Evolutionary conservation across 1,284 basidiomycete genomes (phyloP), one percentile per base, ranked within the genome.

Genomic region (Phenoliferia sp.): DNA sequence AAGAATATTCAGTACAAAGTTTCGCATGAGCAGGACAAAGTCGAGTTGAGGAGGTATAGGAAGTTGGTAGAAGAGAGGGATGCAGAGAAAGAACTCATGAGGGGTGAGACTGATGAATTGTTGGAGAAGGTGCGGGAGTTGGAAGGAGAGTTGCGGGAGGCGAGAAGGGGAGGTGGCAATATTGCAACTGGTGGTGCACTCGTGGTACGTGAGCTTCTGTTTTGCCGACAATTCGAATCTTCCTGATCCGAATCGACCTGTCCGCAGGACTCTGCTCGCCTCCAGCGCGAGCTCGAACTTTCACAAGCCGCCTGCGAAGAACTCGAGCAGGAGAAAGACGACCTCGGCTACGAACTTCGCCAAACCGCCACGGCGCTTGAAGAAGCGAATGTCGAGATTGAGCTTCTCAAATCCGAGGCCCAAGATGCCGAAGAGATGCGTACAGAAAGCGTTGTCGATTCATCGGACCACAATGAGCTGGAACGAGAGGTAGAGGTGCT

Each of bases 1-100:
- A 92, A 95, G 79, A 96, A 96, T 76, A 92, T 94, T 75, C 89
- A 89, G 73, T 87, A 96, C 78, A 95, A 95, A 70, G 89, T 94
- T 74, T 92, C 94, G 78, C 90, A 94, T 16, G 90, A 94, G 74
- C 89, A 92, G 72, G 85, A 90, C 2, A 87, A 90, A n/a, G 87
- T 91, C 80, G 94, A 96, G 80, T 85, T 94, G 76, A 96, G 96
- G 83, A 90, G 90, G 78, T 84, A 92, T 69, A 92, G 92, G 80
- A 93, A 94, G 79, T 85, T 93, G 33, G 84, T 94, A 1, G 80
- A 92, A 29, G 90, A 94, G 75, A 85, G 90, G 26, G 88, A 94
- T 77, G 84, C 59, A 44, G 39, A 63, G 54, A 28, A 32, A 31
- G 61, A 67, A 64, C 29, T 59, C 58, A 63, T 59, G 58, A 29